Base-by-base conservation (phyloP, 345 rosid genomes). In the Syzygium grande region DNA sequence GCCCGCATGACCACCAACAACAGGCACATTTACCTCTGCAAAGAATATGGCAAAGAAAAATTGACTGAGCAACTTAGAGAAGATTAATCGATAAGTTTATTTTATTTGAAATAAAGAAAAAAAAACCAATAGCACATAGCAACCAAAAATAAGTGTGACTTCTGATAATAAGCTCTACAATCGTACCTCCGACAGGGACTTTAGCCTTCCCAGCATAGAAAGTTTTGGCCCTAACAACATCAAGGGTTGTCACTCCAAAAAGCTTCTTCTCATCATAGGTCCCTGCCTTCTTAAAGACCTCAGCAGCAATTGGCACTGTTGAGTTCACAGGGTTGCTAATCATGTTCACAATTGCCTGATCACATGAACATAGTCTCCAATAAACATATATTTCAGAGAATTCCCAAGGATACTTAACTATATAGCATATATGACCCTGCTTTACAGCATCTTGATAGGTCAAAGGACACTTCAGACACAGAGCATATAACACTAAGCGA, bases 1-100 rank as follows among this genome's bases (percentile, higher is more conserved):
- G 41, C 97, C 99, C 7, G 98, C 99, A 91, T 96, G 97, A 79
- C 98, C 97, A 84, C 99, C 99, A 88, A 95, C 94, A 86, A 94
- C 98, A 0, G 99, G 98, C 79, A 95, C 96, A 88, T 95, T 92
- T 87, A 95, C 97, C 84, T 84, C 99, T 96, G 94, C 84, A 87
- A 84, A 79, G 38, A n/a, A 84, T 38, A 41, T 59, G 19, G 79
- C 10, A 80, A 84, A n/a, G 46, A 54, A 84, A 86, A 13, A 19
- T 61, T 86, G 84, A 55, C 21, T 49, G 73, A 38, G 27, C 23
- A 73, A 73, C 83, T 38, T 19, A 73, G 10, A 19, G 49, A 73
- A 73, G 83, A 79, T 13, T 17, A 34, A 87, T 51, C 23, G 51
- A 86, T 86, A 27, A 19, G 21, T 38, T 52, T 41, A 41, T 52